Conservation (phyloP, 2,329 filamentous ascomycete genomes). For the Aphanocladium album region DNA sequence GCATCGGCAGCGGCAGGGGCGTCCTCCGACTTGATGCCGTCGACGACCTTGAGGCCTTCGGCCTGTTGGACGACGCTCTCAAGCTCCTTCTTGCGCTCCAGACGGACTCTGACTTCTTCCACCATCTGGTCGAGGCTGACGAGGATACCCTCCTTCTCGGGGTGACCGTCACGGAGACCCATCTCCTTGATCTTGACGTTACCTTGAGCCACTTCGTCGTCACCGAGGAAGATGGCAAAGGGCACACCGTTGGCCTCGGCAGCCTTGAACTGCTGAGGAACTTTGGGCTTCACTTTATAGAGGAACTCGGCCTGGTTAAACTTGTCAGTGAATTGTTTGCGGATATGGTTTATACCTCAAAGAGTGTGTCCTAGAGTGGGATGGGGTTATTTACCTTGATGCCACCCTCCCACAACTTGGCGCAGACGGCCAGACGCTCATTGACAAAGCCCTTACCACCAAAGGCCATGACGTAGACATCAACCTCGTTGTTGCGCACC, state of each 20-base stretch:
- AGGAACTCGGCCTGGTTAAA: constrained; percentile 68
- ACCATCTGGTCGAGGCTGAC: constrained; percentile 61
- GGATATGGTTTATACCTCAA: too few relatives aligned
- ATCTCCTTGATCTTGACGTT: constrained; percentile 82
- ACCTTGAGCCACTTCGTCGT: constrained; percentile 78
- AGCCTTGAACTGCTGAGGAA: constrained; percentile 85
- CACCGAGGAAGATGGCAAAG: constrained; percentile 82
- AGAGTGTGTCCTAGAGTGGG: not conserved
- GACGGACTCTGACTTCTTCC: constrained; percentile 51
- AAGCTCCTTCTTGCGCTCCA: constrained; percentile 38
- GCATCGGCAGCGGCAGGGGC: constrained; percentile 13
- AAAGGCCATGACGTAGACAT: constrained; percentile 94
- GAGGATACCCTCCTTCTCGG: constrained; percentile 82
- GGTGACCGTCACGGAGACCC: constrained; percentile 71
- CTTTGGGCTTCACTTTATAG: constrained; percentile 86
- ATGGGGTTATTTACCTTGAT: constrained; percentile 57
- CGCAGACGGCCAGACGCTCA: constrained; percentile 77
- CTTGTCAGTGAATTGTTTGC: constrained; percentile 18
- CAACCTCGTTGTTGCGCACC: constrained; percentile 67
- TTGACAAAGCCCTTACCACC: constrained; percentile 79
- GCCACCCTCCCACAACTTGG: constrained; percentile 76
- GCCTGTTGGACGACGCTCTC: constrained; percentile 39
- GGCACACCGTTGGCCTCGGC: constrained; percentile 76
- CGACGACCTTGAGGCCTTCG: constrained; percentile 41
- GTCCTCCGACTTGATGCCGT: constrained; percentile 41